Evolutionary conservation across 495 filamentous ascomycete genomes (phyloP), one percentile per base, ranked within the genome.

Genomic region (Melanomma pulvis-pyrius): DNA sequence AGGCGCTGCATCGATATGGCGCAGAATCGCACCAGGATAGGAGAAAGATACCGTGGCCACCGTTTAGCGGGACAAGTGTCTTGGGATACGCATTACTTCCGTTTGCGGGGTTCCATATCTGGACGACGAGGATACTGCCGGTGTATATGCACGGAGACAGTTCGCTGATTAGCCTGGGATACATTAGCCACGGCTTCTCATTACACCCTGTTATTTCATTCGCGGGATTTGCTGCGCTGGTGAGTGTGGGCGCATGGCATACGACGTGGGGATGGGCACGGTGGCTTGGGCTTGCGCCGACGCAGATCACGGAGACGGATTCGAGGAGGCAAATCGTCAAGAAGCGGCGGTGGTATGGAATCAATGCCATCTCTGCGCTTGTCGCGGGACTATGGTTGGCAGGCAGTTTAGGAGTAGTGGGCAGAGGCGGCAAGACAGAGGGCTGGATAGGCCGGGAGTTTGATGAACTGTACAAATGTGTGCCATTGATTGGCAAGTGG

Each of bases 181-280:
- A 88, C 75, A 85, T 96, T 0, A 86, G 87, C n/a, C 92, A 96
- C 76, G 93, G 92, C 4, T 92, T 97, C 74, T 87, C 86, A 41
- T 82, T 85, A 29, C 84, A 86, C 74, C 83, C 85, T 7, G 59
- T 83, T 15, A 78, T 90, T n/a, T 85, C 84, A 55, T 88, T 86
- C 77, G 63, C 81, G 1, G 85, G 88, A 17, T 96, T 92, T 71
- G 72, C 79, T 2, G 78, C 83, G 13, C 82, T 97, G 71, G 78
- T 97, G 24, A 82, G 82, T 3, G 76, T 89, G 0, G 90, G 86
- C 6, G 86, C 82, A 21, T 92, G 87, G 64, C 93, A 97, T 79
- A 85, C 92, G 68, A 84, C 91, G 24, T 96, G 91, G 82, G 93
- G 93, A 0, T 85, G 84, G 81, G 89, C 90, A 19, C 86, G 84